These are phyloP conservation scores for Pestalotiopsis sp. DNA, from an alignment of 2,329 filamentous ascomycete species.

Conservation along the genomic window DNA sequence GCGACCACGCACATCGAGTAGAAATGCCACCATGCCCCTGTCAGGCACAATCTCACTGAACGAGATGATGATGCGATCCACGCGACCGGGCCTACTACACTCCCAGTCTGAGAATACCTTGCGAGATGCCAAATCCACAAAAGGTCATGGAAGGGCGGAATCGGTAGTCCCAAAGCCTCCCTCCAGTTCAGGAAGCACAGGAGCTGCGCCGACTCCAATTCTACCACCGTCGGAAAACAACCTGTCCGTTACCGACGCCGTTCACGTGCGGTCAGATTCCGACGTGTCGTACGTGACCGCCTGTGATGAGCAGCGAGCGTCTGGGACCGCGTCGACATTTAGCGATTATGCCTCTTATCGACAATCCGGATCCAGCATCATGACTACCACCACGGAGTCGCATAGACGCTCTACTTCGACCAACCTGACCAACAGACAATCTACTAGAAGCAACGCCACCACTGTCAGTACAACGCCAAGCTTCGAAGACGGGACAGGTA, in stretches of 20 bases:
- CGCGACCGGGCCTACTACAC: constrained; percentile 11
- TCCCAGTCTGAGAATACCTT: constrained; percentile 5
- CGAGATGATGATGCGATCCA: constrained; percentile 25
- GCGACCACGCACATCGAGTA: constrained; percentile 25
- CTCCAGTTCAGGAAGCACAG: not conserved
- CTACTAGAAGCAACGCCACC: constrained; percentile 21
- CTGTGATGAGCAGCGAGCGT: not conserved
- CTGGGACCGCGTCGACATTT: constrained; percentile 13
- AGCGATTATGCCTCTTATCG: constrained; percentile 20
- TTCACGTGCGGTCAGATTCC: constrained; percentile 9
- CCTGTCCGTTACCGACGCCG: not conserved
- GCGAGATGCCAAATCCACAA: not conserved
- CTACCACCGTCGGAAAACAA: not conserved
- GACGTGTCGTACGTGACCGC: constrained; percentile 12
- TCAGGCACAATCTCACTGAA: constrained; percentile 21
- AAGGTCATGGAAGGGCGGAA: not conserved
- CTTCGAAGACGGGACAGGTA: not conserved
- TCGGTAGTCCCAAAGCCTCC: not conserved
- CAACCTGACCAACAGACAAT: constrained; percentile 17
- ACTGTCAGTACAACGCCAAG: constrained; percentile 14
- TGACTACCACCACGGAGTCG: constrained; percentile 2
- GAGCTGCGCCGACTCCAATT: not conserved
- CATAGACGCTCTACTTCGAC: constrained; percentile 14
- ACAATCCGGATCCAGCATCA: constrained; percentile 15
- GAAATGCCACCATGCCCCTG: constrained; percentile 14